Percentiles rank a stretch among this genome's conserved stretches.
These are phyloP conservation scores for Alternaria tenuissima DNA, from an alignment of 2,329 filamentous ascomycete species.

Conservation along the genomic window DNA sequence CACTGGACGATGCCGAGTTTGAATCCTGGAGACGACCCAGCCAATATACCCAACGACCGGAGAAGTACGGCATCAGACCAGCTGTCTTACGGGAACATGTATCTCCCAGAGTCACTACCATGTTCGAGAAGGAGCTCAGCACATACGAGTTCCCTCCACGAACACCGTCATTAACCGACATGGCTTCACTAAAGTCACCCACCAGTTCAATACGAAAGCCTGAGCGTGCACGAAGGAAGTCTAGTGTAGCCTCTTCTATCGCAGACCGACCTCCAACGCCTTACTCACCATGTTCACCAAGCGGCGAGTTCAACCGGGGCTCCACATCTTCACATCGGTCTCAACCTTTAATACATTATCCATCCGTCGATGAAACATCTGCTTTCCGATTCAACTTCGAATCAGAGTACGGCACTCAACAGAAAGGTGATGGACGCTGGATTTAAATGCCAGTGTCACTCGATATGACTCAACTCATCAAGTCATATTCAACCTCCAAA, in stretches of 20 bases:
- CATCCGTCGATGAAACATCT: conserved; percentile 49
- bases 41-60: conserved; percentile 46
- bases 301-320: conserved; percentile 37
- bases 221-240: conserved; percentile 46
- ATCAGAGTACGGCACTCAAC: conserved; percentile 31
- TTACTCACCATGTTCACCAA: conserved; percentile 47
- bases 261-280: conserved; percentile 51
- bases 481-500: background rate
- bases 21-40: conserved; percentile 52
- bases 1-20: conserved; percentile 52
- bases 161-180: conserved; percentile 39
- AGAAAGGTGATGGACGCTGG: conserved; percentile 28
- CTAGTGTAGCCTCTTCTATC: conserved; percentile 44
- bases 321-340: conserved; percentile 43
- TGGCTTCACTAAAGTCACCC: conserved; percentile 31
- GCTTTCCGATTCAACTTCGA: conserved; percentile 49
- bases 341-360: conserved; percentile 45
- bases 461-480: background rate
- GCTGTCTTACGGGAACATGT: conserved; percentile 37
- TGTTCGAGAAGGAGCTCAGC: conserved; percentile 47
- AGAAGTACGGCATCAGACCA: conserved; percentile 47
- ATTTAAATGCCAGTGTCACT: conserved; percentile 18
- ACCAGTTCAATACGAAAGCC: conserved; percentile 43
- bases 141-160: conserved; percentile 38
- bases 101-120: conserved; percentile 37